Conservation (phyloP, 495 filamentous ascomycete species). For the Oleoguttula mirabilis region DNA sequence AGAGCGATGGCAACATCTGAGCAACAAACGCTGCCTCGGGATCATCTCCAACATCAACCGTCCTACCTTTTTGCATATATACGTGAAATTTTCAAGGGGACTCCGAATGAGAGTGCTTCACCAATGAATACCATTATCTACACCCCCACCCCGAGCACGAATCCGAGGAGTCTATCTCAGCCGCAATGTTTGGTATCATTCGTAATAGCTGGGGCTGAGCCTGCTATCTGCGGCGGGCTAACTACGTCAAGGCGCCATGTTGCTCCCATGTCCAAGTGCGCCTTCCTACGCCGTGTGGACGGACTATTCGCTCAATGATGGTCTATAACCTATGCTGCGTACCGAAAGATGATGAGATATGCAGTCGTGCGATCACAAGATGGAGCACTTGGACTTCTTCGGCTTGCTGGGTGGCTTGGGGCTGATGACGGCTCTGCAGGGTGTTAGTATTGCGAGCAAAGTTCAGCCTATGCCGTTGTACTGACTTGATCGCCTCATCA, state of each 20-base stretch:
- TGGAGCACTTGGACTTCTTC: constrained; percentile 58
- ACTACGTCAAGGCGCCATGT: background rate
- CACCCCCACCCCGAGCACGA: no score
- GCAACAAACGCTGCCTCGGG: no score
- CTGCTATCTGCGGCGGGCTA: no score
- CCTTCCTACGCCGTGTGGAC: constrained; percentile 1
- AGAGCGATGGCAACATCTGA: no score
- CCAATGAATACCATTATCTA: no score
- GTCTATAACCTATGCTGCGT: background rate
- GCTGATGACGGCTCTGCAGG: constrained; percentile 59
- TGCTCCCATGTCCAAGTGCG: background rate
- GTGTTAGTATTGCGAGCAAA: background rate
- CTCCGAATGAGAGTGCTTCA: no score
- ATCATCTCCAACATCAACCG: no score
- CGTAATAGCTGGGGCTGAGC: no score
- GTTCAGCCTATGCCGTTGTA: background rate
- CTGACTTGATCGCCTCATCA: constrained; percentile 88
- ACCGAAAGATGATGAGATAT: background rate
- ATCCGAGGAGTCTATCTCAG: no score
- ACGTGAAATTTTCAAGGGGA: no score
- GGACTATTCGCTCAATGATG: background rate
- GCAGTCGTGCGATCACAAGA: constrained; percentile 43
- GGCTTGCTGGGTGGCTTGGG: constrained; percentile 53
- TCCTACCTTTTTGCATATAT: no score
- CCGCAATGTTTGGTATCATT: no score